Percentiles rank a stretch among this genome's conserved stretches.
These are phyloP conservation scores for Chrysopogon serrulatus DNA, from an alignment of 176 grass and related monocot species.

Conservation along the genomic window DNA sequence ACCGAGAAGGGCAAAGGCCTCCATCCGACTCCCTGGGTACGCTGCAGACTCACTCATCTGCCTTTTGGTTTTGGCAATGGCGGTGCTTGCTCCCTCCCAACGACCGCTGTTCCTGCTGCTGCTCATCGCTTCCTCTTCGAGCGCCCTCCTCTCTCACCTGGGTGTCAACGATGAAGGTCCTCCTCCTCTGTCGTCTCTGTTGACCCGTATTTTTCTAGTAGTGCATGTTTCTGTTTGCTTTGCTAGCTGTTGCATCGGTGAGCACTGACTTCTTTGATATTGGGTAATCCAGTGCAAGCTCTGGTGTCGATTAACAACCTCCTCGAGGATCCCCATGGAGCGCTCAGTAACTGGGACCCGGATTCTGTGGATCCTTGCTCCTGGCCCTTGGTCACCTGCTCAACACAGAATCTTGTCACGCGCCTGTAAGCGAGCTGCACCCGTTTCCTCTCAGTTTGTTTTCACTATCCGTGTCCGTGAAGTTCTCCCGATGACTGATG, in stretches of 20 bases:
- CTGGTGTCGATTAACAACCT: constrained; percentile 66
- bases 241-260: neutral
- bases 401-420: constrained; percentile 47
- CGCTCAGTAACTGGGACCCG: constrained; percentile 74
- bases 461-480: neutral
- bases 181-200: neutral
- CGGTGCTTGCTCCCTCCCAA: neutral
- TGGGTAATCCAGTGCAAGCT: constrained; percentile 52
- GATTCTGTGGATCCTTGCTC: constrained; percentile 81
- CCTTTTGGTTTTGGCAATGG: neutral
- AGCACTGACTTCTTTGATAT: neutral
- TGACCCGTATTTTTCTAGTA: neutral
- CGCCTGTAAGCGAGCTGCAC: constrained; percentile 40
- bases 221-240: neutral
- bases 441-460: neutral
- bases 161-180: neutral
- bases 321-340: constrained; percentile 61
- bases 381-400: constrained; percentile 73
- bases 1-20: too few species aligned
- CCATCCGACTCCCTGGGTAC: too few species aligned
- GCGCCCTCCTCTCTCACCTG: neutral
- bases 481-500: neutral
- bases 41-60: too few species aligned
- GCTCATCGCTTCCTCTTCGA: neutral
- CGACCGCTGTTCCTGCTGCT: neutral